phyloP scores from a whole-genome alignment of 1,284 basidiomycete genomes.

The Clitocybe nebularis region DNA sequence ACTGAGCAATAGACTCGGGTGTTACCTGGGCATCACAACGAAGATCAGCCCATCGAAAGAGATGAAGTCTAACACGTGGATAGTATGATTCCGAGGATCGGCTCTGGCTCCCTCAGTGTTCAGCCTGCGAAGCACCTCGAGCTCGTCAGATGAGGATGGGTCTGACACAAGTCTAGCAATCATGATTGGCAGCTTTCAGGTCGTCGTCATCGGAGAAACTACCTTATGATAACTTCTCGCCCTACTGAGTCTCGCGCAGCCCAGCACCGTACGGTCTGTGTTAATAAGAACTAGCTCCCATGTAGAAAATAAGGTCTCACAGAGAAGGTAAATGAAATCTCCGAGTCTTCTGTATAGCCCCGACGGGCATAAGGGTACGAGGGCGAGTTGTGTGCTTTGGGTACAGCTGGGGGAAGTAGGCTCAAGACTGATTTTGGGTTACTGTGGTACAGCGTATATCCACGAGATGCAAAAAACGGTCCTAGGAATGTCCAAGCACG shows the following conservation, averaged over 20 bases:
- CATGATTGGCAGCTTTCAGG: neutral
- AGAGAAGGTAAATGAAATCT: slow-evolving; percentile 1
- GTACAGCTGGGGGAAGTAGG: neutral
- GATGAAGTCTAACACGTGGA: slow-evolving; percentile 12
- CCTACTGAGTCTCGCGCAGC: slow-evolving; percentile 10
- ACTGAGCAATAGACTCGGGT: too few species aligned
- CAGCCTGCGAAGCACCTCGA: slow-evolving; percentile 9
- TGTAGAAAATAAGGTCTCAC: slow-evolving; percentile 1
- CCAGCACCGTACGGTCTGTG: slow-evolving; percentile 2
- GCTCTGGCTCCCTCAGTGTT: slow-evolving; percentile 8
- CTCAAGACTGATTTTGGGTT: neutral
- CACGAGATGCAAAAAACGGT: slow-evolving; percentile 14
- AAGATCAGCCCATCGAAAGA: slow-evolving; percentile 12
- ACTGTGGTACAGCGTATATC: slow-evolving; percentile 11
- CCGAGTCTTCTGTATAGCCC: slow-evolving; percentile 1
- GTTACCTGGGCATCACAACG: slow-evolving; percentile 16
- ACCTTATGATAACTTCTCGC: slow-evolving; percentile 16
- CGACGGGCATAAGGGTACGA: slow-evolving; percentile 2
- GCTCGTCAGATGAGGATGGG: slow-evolving; percentile 8
- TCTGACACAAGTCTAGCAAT: slow-evolving; percentile 8
- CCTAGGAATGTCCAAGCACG: slow-evolving; percentile 13
- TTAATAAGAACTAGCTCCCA: neutral
- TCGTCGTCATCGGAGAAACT: neutral
- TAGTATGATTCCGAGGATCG: slow-evolving; percentile 16
- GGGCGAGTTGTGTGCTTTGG: neutral